phyloP scores from a whole-genome alignment of 2,329 filamentous ascomycete genomes.

The Claviceps quebecensis region DNA sequence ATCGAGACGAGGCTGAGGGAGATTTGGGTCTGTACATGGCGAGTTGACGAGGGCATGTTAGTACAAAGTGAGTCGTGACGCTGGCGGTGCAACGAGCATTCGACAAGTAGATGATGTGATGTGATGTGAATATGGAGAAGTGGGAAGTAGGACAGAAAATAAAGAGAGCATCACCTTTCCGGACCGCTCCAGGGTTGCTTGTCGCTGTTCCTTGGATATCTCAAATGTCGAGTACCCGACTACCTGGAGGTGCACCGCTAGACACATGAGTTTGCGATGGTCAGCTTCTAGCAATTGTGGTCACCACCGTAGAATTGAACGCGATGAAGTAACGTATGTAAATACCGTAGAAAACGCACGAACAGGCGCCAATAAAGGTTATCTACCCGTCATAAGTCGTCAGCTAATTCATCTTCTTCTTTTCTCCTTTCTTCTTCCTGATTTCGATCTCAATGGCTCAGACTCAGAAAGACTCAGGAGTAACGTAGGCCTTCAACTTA shows the following conservation, averaged over 20 bases:
- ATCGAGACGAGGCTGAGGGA: conserved; percentile 5
- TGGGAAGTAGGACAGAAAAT: no score
- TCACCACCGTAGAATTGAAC: background rate
- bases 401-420: background rate
- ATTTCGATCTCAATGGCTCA: no score
- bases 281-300: no score
- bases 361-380: background rate
- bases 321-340: background rate
- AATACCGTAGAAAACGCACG: background rate
- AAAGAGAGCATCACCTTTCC: background rate
- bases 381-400: background rate
- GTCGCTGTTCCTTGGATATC: background rate
- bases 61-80: background rate
- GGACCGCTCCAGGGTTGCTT: background rate
- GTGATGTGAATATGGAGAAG: no score
- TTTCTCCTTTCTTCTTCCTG: background rate
- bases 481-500: background rate
- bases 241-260: background rate
- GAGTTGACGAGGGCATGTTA: background rate
- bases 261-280: no score
- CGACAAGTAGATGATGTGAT: no score
- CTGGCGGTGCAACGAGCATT: no score
- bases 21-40: conserved; percentile 4
- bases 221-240: conserved; percentile 1
- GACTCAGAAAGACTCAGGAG: background rate